Conservation (phyloP, 345 rosid species). For the Gossypium bickii region DNA sequence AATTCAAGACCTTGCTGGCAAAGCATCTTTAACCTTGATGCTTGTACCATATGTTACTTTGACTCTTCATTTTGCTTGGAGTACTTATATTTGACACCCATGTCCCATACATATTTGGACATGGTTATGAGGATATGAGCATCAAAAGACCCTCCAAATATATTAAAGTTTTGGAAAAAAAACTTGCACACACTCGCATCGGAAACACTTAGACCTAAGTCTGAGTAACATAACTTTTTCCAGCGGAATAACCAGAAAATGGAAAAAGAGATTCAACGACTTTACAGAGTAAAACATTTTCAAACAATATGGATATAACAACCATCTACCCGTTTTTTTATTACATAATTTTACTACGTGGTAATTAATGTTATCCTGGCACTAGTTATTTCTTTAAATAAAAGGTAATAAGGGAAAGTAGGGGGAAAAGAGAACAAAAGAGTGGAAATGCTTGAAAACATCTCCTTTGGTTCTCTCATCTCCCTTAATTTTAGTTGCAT, state of each 20-base stretch:
- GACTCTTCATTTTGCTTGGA: background rate
- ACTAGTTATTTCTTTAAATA: background rate
- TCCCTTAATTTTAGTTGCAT: background rate
- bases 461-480: background rate
- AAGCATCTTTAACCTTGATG: background rate
- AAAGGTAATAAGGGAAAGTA: background rate
- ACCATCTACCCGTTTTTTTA: background rate
- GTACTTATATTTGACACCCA: background rate
- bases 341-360: background rate
- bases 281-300: background rate
- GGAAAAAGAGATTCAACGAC: background rate
- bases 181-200: background rate
- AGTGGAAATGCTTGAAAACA: background rate
- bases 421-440: background rate
- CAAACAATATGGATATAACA: background rate
- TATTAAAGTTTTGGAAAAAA: background rate
- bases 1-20: background rate
- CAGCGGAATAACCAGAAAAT: background rate
- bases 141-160: conserved; percentile 1
- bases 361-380: background rate
- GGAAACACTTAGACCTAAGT: background rate
- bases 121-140: background rate
- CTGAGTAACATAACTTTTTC: background rate
- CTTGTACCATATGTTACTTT: background rate
- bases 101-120: background rate